phyloP scores from a whole-genome alignment of 768 basidiomycete genomes.

The Podaxis rugospora region DNA sequence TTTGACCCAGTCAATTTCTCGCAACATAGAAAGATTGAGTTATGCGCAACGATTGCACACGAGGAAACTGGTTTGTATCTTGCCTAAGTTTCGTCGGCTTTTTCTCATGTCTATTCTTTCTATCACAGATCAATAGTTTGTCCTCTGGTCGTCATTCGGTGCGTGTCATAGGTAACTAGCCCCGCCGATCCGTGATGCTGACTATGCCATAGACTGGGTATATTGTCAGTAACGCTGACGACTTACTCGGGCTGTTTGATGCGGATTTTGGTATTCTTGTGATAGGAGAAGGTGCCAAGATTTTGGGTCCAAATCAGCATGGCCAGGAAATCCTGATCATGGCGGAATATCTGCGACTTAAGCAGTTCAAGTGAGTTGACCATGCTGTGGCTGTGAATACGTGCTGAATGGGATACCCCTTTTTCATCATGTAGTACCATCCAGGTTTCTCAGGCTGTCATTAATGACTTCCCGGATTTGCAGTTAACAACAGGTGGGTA shows the following conservation, averaged over 20 bases:
- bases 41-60: slow-evolving; percentile 74
- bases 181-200: background rate
- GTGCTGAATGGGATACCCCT: background rate
- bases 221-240: slow-evolving; percentile 77
- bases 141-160: slow-evolving; percentile 62
- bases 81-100: background rate
- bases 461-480: slow-evolving; percentile 69
- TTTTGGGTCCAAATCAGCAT: slow-evolving; percentile 63
- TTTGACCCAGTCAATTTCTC: slow-evolving; percentile 73
- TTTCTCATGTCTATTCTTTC: slow-evolving; percentile 3
- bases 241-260: slow-evolving; percentile 73
- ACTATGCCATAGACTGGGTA: slow-evolving; percentile 48
- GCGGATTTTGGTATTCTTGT: slow-evolving; percentile 72
- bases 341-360: slow-evolving; percentile 73
- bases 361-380: slow-evolving; percentile 57
- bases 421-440: slow-evolving; percentile 42
- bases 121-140: slow-evolving; percentile 62
- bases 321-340: slow-evolving; percentile 78
- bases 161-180: slow-evolving; percentile 8
- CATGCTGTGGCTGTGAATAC: background rate
- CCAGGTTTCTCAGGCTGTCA: slow-evolving; percentile 66
- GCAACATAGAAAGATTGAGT: slow-evolving; percentile 74
- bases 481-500: slow-evolving; percentile 42
- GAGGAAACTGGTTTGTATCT: slow-evolving; percentile 59
- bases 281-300: slow-evolving; percentile 68